Conservation (phyloP, 257 asterid species). For the Nemophila menziesii region DNA sequence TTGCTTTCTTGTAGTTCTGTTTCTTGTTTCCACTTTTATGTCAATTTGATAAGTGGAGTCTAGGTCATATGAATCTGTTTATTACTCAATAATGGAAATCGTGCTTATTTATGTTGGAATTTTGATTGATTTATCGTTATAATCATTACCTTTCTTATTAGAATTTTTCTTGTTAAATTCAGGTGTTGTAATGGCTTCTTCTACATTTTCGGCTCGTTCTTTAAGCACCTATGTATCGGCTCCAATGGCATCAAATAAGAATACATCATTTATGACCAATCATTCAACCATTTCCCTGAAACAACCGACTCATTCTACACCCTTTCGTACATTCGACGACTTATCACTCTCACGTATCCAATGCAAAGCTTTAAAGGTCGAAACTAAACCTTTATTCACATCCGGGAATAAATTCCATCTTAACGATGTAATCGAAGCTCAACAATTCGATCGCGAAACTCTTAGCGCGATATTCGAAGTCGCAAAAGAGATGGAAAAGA, state of each 20-base stretch:
- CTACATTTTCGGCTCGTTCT: slow-evolving; percentile 26
- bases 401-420: slow-evolving; percentile 55
- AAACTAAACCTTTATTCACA: slow-evolving; percentile 18
- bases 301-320: slow-evolving; percentile 9
- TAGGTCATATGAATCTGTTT: too few species aligned
- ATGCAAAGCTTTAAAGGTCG: slow-evolving; percentile 46
- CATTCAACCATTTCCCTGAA: slow-evolving; percentile 7
- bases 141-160: not conserved
- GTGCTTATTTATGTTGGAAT: too few species aligned
- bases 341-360: slow-evolving; percentile 14
- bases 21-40: too few species aligned
- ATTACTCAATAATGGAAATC: too few species aligned
- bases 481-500: slow-evolving; percentile 83
- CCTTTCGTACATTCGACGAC: slow-evolving; percentile 14
- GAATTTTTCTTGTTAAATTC: not conserved
- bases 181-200: slow-evolving; percentile 38
- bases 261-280: slow-evolving; percentile 16
- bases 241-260: slow-evolving; percentile 14
- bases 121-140: too few species aligned
- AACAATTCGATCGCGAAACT: slow-evolving; percentile 70
- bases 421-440: slow-evolving; percentile 78
- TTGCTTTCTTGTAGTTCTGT: too few species aligned
- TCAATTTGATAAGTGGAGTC: too few species aligned
- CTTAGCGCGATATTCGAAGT: slow-evolving; percentile 77
- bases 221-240: slow-evolving; percentile 13